Base-by-base conservation (phyloP, 352 stramenopile species). In the Phytophthora sojae region DNA sequence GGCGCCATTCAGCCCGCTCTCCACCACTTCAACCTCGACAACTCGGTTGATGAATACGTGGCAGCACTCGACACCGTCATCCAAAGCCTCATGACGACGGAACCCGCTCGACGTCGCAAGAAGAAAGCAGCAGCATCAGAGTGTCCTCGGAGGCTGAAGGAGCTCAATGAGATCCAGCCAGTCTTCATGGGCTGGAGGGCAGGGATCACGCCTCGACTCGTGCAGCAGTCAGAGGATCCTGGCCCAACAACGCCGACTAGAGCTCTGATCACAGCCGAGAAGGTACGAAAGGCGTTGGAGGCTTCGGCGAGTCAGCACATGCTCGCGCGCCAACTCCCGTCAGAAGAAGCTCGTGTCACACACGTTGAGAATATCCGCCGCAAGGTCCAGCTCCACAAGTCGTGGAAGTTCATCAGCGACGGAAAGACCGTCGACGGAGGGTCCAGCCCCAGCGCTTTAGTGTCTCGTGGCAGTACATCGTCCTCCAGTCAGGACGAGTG, bases 331-430 rank as follows among this genome's bases (percentile, higher is more conserved):
- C 62, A 77, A 35, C 64, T 90, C 8, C 57, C 71, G 8, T 67
- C 68, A 11, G 69, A 76, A 70, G 69, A 76, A 71, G 69, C 69
- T 17, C 63, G 69, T 4, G 63, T 72, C 14, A 74, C 73, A 3
- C 85, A 89, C 21, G 70, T 78, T 4, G 69, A 71, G 19, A 91
- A 84, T 57, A 83, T 90, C 15, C 82, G 75, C 3, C 79, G 75
- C 29, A 86, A 86, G 49, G 60, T 90, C 15, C 85, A 85, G 39
- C 73, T 92, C 0, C 81, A 83, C 49, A 81, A 83, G 29, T 92
- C 85, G 17, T 92, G 85, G 85, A 80, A 85, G 51, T 73, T 76
- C 15, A 69, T 64, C 2, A 50, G 67, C n/a, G 47, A 68, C 3
- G 39, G 37, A 19, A 65, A 71, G 23, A 23, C 63, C 14, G 23